Conservation (phyloP, 495 filamentous ascomycete genomes). For the Neurospora pannonica region DNA sequence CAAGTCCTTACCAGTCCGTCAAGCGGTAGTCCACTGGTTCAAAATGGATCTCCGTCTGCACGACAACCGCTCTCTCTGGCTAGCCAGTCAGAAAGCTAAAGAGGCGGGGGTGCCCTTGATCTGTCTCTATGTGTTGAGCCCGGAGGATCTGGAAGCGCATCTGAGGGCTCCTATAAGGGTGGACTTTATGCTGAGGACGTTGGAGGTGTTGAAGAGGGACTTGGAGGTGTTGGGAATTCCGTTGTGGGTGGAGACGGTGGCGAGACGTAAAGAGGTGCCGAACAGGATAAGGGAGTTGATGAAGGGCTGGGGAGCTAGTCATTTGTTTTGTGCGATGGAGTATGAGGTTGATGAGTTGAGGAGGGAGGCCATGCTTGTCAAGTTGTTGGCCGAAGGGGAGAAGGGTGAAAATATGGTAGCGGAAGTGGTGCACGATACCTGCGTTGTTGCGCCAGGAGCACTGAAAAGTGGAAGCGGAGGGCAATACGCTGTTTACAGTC, state of each 20-base stretch:
- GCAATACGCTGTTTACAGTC: slow-evolving; percentile 77
- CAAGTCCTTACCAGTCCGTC: slow-evolving; percentile 35
- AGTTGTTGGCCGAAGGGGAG: slow-evolving; percentile 36
- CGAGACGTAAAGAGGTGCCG: slow-evolving; percentile 54
- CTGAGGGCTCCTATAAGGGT: slow-evolving; percentile 60
- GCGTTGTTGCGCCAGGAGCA: slow-evolving; percentile 65
- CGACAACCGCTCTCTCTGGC: slow-evolving; percentile 66
- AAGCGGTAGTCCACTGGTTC: slow-evolving; percentile 84
- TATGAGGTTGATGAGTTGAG: slow-evolving; percentile 73
- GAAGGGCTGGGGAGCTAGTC: slow-evolving; percentile 64
- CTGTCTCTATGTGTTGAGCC: slow-evolving; percentile 70
- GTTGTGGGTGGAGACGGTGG: slow-evolving; percentile 62
- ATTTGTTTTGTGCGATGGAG: slow-evolving; percentile 62
- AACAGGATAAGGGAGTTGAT: slow-evolving; percentile 58
- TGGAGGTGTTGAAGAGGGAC: slow-evolving; percentile 56
- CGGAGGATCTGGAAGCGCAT: slow-evolving; percentile 81
- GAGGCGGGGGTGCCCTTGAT: slow-evolving; percentile 59
- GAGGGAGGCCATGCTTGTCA: slow-evolving; percentile 60
- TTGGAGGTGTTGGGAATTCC: slow-evolving; percentile 68
- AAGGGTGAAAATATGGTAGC: slow-evolving; percentile 47
- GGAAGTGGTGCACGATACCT: slow-evolving; percentile 65
- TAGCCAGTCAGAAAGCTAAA: slow-evolving; percentile 58
- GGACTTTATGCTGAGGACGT: slow-evolving; percentile 66
- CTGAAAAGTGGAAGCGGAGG: slow-evolving; percentile 54
- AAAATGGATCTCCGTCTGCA: slow-evolving; percentile 66